Evolutionary conservation across 768 basidiomycete genomes (phyloP), one percentile per base, ranked within the genome.

Genomic region (Psilocybe sp.): DNA sequence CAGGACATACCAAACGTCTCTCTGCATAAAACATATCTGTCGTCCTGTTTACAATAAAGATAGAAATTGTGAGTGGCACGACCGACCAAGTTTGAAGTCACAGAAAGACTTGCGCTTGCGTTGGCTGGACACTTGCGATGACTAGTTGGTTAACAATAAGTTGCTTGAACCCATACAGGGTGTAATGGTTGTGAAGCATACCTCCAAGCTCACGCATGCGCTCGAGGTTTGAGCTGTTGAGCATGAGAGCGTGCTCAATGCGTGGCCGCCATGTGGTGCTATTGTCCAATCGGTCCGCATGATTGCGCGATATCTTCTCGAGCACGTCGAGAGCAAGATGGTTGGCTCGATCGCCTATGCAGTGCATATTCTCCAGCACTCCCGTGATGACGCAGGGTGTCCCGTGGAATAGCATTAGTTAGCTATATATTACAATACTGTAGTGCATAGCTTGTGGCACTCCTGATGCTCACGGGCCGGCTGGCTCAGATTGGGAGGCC

Each of bases 21-120:
- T 96, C 92, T 0, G 92, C 93, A 58, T 94, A 97, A 70, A 80
- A 80, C 93, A 96, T 96, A 54, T 93, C 91, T 46, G 85, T 92
- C 35, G 84, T 89, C 52, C 85, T 88, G 34, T 28, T 23, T 9
- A 18, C 7, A 7, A 4, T 28, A 28, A 7, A 28, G 23, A 28
- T 3, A 28, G 23, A 7, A 28, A 4, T 28, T 7, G 23, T 28
- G 23, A 28, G 23, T 28, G 23, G 23, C 23, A 28, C 23, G 23
- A 3, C 23, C 23, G 23, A 3, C 23, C 23, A 7, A 28, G 23
- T 28, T 28, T 28, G 7, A 4, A 28, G 23, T 28, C 23, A 28
- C 23, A 28, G 4, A 28, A 28, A 28, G 23, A 70, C 81, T 66
- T 68, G 90, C 79, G 85, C 91, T 60, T 96, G 92, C 1, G 89